These are phyloP conservation scores for Metschnikowia aberdeeniae DNA, from an alignment of 805 yeast genomes.

Conservation along the genomic window DNA sequence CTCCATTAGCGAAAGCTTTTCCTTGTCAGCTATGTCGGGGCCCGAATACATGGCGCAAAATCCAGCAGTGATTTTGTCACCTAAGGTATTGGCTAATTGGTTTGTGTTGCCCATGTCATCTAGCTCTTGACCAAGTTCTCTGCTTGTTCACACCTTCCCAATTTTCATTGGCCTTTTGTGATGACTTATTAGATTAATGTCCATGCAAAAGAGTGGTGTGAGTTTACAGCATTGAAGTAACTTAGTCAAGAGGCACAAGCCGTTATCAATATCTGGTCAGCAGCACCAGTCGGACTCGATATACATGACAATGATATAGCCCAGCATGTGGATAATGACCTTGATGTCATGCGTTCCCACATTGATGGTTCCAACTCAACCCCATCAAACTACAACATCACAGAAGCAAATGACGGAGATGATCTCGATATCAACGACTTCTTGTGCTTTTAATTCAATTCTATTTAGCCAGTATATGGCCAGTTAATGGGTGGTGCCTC, in stretches of 20 bases:
- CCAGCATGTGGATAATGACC: neutral
- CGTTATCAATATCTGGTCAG: slow-evolving; percentile 24
- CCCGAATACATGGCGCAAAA: slow-evolving; percentile 41
- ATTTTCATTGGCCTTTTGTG: neutral
- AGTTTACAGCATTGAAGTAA: slow-evolving; percentile 35
- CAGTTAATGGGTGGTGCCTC: slow-evolving; percentile 10
- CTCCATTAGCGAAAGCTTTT: slow-evolving; percentile 5
- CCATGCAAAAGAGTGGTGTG: slow-evolving; percentile 11
- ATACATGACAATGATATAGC: slow-evolving; percentile 18
- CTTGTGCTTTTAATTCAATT: slow-evolving; percentile 25
- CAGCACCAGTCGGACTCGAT: slow-evolving; percentile 38
- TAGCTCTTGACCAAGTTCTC: slow-evolving; percentile 20
- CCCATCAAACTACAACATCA: slow-evolving; percentile 4
- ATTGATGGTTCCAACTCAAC: slow-evolving; percentile 7
- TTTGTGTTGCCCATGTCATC: neutral
- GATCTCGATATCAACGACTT: slow-evolving; percentile 29
- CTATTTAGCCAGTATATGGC: slow-evolving; percentile 10
- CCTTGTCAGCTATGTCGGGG: slow-evolving; percentile 17
- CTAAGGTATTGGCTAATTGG: slow-evolving; percentile 7
- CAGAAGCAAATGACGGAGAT: slow-evolving; percentile 12
- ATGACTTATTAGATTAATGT: slow-evolving; percentile 5
- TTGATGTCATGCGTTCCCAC: slow-evolving; percentile 3
- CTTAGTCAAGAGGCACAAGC: slow-evolving; percentile 11
- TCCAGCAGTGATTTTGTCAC: slow-evolving; percentile 44
- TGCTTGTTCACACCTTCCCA: slow-evolving; percentile 23